Percentiles rank a stretch among this genome's conserved stretches.
These are phyloP conservation scores for Aspergillus luchuensis DNA, from an alignment of 2,329 filamentous ascomycete species.

Conservation along the genomic window DNA sequence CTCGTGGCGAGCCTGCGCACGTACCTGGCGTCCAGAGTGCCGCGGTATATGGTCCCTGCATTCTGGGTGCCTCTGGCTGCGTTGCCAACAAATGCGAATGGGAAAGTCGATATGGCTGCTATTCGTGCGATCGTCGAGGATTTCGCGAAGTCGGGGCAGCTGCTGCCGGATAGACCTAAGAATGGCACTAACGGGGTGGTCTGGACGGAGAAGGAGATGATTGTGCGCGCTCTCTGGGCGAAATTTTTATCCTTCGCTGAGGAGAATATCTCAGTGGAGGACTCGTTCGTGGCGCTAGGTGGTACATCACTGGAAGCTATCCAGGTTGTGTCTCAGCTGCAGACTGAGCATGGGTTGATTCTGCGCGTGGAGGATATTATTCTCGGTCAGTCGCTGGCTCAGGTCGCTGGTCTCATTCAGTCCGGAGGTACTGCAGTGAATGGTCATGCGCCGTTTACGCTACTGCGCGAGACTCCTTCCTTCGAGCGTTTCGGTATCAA, in stretches of 20 bases:
- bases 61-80: not conserved
- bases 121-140: not conserved
- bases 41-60: constrained; percentile 3
- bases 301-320: constrained; percentile 15
- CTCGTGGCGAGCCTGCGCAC: not conserved
- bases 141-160: not conserved
- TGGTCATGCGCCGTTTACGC: not conserved
- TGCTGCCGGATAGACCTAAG: not conserved
- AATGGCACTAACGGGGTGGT: not conserved
- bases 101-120: not conserved
- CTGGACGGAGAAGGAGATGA: not conserved
- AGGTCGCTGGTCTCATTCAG: not conserved
- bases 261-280: not conserved
- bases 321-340: constrained; percentile 3
- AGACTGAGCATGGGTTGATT: not conserved
- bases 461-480: not conserved
- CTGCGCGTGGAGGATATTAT: not conserved
- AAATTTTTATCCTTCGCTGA: not conserved
- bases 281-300: constrained; percentile 9
- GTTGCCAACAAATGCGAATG: not conserved
- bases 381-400: not conserved
- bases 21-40: not conserved
- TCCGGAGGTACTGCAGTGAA: not conserved
- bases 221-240: constrained; percentile 1
- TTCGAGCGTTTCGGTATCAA: not conserved